These are phyloP conservation scores for Cladosporium colombiae DNA, from an alignment of 2,329 filamentous ascomycete genomes.

Conservation along the genomic window DNA sequence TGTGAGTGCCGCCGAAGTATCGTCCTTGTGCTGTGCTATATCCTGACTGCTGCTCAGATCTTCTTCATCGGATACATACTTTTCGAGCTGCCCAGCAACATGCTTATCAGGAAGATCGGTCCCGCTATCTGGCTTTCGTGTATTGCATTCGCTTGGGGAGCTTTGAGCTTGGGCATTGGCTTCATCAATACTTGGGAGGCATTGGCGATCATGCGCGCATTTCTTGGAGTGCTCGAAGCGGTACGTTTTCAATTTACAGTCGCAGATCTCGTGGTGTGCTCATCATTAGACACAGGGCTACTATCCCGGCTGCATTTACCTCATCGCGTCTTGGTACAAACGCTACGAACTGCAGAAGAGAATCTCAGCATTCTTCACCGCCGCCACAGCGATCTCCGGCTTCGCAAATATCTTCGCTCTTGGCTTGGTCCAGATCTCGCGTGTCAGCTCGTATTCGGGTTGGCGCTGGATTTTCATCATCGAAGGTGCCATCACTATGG, in stretches of 20 bases:
- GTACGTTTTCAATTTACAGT: constrained; percentile 45
- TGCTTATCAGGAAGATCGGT: constrained; percentile 36
- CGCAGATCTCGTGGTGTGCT: background rate
- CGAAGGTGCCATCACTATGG: constrained; percentile 41
- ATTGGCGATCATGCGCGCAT: constrained; percentile 55
- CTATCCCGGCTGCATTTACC: constrained; percentile 40
- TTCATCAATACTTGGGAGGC: constrained; percentile 56
- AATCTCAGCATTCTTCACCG: constrained; percentile 49
- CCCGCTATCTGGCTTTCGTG: constrained; percentile 36
- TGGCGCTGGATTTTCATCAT: constrained; percentile 44
- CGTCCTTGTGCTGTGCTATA: too few relatives aligned
- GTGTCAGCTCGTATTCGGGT: constrained; percentile 33
- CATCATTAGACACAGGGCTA: constrained; percentile 19
- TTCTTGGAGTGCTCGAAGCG: constrained; percentile 63
- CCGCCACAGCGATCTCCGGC: constrained; percentile 34
- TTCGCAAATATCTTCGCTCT: constrained; percentile 41
- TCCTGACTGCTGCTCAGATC: background rate
- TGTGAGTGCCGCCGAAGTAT: constrained; percentile 12
- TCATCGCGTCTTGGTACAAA: constrained; percentile 33
- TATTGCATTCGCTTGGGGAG: constrained; percentile 55
- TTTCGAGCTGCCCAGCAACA: constrained; percentile 38
- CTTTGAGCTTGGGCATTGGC: constrained; percentile 62
- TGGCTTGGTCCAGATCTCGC: constrained; percentile 35
- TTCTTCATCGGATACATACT: constrained; percentile 38
- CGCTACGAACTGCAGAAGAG: constrained; percentile 35